A percentile compares a stretch with the other conserved stretches of the same genome.
Conservation (phyloP, 208 protist species). For the Trypanosoma boissoni region DNA sequence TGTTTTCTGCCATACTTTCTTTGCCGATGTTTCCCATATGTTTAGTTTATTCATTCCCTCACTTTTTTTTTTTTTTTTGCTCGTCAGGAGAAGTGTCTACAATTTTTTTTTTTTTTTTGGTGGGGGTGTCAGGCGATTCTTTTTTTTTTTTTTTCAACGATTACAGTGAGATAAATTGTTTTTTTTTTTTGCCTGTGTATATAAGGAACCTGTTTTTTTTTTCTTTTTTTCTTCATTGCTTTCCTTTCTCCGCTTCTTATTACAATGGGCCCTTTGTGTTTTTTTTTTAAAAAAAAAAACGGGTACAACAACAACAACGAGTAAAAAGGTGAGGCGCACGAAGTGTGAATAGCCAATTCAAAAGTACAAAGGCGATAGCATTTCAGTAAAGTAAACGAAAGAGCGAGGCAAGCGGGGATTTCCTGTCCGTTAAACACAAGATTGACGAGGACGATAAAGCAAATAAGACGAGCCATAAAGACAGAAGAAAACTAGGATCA, state of each 20-base stretch:
- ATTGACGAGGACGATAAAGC: too few species aligned
- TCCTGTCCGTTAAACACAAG: too few species aligned
- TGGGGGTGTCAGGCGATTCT: not conserved
- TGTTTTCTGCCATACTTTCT: too few species aligned
- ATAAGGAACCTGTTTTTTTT: not conserved
- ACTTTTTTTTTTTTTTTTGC: not conserved
- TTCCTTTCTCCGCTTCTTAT: not conserved
- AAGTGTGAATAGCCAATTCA: constrained; percentile 8
- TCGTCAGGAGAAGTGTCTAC: not conserved
- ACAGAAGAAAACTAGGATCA: too few species aligned
- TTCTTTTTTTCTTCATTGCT: not conserved
- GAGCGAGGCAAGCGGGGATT: too few species aligned
- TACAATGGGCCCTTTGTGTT: too few species aligned
- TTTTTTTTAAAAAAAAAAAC: constrained; percentile 3
- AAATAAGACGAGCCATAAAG: not conserved
- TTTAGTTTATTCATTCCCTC: not conserved
- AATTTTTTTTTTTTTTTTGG: not conserved
- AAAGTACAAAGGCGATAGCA: too few species aligned
- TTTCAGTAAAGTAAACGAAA: too few species aligned
- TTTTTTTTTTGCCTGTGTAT: not conserved
- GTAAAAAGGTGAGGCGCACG: constrained; percentile 1
- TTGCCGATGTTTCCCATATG: too few species aligned
- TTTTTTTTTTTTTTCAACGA: not conserved
- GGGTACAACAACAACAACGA: not conserved
- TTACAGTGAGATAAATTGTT: not conserved